Percentiles rank a stretch among this genome's conserved stretches.
Conservation (phyloP, 495 filamentous ascomycete species). For the Neurospora sp. region DNA sequence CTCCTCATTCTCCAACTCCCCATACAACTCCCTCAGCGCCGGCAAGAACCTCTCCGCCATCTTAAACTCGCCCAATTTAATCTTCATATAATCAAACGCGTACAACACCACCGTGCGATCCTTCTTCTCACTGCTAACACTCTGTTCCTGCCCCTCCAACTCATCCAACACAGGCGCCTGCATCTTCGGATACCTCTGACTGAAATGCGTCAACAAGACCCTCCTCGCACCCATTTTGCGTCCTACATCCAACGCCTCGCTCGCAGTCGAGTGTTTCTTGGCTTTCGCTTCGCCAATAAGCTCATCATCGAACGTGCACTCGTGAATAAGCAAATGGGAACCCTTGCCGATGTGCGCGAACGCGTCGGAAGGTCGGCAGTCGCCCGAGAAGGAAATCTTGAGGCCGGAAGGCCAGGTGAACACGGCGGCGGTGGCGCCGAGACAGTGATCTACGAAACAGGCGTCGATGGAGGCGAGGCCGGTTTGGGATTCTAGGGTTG, state of each 20-base stretch:
- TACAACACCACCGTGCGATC: conserved; percentile 40
- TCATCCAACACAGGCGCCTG: conserved; percentile 38
- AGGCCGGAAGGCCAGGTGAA: conserved; percentile 70
- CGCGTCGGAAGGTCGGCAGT: conserved; percentile 60
- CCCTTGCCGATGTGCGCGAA: conserved; percentile 64
- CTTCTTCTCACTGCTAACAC: background rate
- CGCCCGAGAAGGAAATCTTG: conserved; percentile 85
- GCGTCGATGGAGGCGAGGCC: conserved; percentile 45
- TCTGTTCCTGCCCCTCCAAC: conserved; percentile 1
- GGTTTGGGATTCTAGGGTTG: conserved; percentile 5
- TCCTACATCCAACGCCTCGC: conserved; percentile 73
- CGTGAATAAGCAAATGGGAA: conserved; percentile 80
- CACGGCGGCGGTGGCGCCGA: conserved; percentile 61
- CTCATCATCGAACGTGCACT: conserved; percentile 91
- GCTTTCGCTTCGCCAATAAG: conserved; percentile 64
- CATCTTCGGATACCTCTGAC: conserved; percentile 88
- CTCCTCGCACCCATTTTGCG: conserved; percentile 64
- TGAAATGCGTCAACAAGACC: conserved; percentile 85
- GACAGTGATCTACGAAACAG: conserved; percentile 65
- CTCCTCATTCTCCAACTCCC: background rate
- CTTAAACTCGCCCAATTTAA: conserved; percentile 71
- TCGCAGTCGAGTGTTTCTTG: conserved; percentile 83
- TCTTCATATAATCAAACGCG: conserved; percentile 86
- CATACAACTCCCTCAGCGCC: conserved; percentile 34
- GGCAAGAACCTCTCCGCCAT: conserved; percentile 65